Evolutionary conservation across 306 rosid genomes (phyloP), one percentile per base, ranked within the genome.

Genomic region (Casuarina glauca): DNA sequence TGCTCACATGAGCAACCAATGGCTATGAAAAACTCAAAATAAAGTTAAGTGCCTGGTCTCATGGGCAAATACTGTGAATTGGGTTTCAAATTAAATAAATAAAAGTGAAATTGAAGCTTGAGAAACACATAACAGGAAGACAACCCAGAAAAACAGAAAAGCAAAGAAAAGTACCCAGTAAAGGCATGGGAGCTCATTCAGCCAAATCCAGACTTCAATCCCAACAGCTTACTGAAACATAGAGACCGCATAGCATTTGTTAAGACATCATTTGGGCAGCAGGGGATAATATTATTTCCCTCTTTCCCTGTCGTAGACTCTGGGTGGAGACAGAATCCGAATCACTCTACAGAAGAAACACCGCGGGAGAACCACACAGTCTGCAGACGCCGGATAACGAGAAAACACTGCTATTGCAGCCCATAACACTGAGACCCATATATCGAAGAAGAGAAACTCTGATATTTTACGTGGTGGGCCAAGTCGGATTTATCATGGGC

Each of bases 101-200:
- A 32, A 36, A 70, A 10, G 39, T 50, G 36, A 52, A 26, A 63
- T 6, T 74, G 54, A 42, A 49, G 48, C 49, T 11, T n/a, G 7
- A 60, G 49, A 1, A 20, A 16, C 51, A 20, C 0, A 45, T 43
- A 9, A 36, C 12, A 39, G 36, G 20, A 42, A 16, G 43, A 43
- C 35, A 66, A 64, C 2, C 20, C 68, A 69, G 39, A 36, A 46
- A 36, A 52, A 42, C 11, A 69, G 66, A 26, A 45, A 5, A 35
- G 35, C 44, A 64, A 53, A 58, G 76, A 61, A 26, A 78, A 62
- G 63, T 86, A 93, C 94, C 96, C 73, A 89, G 84, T 81, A 87
- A 88, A 92, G 91, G 94, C 97, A 94, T 94, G 93, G 91, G 84
- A 84, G 94, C 90, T 87, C 94, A 89, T 93, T 85, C 97, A 90